phyloP scores from a whole-genome alignment of 257 asterid species.

The Ilex aquifolium region DNA sequence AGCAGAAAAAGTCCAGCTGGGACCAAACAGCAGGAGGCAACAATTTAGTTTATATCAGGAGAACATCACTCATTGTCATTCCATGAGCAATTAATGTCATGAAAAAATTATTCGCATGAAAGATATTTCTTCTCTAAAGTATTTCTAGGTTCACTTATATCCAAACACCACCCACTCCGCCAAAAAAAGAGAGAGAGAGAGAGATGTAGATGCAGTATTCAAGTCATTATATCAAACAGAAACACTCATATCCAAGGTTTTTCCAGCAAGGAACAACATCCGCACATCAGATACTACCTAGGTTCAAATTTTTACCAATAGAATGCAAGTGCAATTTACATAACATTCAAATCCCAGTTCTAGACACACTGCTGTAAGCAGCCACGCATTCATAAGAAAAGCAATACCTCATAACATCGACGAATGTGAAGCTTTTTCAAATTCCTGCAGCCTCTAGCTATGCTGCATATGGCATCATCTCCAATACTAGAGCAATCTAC shows the following conservation, averaged over 20 bases:
- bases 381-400: neutral
- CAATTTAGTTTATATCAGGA: neutral
- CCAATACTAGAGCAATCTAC: constrained; percentile 87
- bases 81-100: neutral
- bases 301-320: neutral
- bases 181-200: no score
- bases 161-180: no score
- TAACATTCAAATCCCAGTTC: neutral
- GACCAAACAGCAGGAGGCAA: neutral
- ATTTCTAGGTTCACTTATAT: no score
- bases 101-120: no score
- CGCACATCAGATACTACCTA: no score
- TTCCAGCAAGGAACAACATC: no score
- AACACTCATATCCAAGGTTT: no score
- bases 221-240: no score
- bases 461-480: constrained; percentile 69
- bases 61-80: neutral
- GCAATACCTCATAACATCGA: constrained; percentile 79
- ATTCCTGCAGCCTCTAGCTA: constrained; percentile 78
- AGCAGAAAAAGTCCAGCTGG: neutral
- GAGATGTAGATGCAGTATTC: no score
- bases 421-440: constrained; percentile 85
- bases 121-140: no score
- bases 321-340: neutral
- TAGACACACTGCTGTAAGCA: neutral